These are phyloP conservation scores for Chaetomiaceae sp. DNA, from an alignment of 2,329 filamentous ascomycete genomes.

Conservation along the genomic window DNA sequence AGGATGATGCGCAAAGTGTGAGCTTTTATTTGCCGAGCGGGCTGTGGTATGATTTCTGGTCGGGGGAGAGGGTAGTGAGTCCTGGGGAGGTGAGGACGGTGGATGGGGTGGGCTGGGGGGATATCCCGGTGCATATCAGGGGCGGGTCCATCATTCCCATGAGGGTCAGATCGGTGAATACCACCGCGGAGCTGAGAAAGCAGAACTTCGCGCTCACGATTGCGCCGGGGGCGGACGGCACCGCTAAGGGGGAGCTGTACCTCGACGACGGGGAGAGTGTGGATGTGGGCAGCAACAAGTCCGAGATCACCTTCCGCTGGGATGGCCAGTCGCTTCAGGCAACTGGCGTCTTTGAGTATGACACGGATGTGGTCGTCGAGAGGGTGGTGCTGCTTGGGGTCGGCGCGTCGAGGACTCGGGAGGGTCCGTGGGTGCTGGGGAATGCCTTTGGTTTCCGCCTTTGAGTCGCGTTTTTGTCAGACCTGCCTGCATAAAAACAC, in stretches of 20 bases:
- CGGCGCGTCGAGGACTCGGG: not conserved
- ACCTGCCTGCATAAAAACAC: too few species aligned
- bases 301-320: constrained; percentile 20
- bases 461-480: not conserved
- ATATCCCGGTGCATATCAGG: constrained; percentile 59
- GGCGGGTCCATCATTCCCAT: constrained; percentile 57
- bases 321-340: constrained; percentile 14
- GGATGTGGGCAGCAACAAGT: constrained; percentile 14
- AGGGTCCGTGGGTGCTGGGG: constrained; percentile 14
- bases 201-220: constrained; percentile 46
- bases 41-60: constrained; percentile 48
- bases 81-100: constrained; percentile 28
- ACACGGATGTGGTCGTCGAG: constrained; percentile 16
- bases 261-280: constrained; percentile 42
- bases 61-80: constrained; percentile 39
- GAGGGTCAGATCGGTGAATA: constrained; percentile 45
- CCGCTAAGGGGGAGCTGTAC: constrained; percentile 44
- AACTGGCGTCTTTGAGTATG: constrained; percentile 20
- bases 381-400: constrained; percentile 18
- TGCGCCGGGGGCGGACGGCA: constrained; percentile 44
- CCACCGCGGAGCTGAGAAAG: constrained; percentile 44
- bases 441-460: constrained; percentile 9
- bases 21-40: constrained; percentile 21
- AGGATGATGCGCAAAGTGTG: constrained; percentile 19
- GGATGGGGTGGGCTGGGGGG: constrained; percentile 15